Percentiles rank a stretch among this genome's conserved stretches.
These are phyloP conservation scores for Casuarina glauca DNA, from an alignment of 306 rosid species.

Conservation along the genomic window DNA sequence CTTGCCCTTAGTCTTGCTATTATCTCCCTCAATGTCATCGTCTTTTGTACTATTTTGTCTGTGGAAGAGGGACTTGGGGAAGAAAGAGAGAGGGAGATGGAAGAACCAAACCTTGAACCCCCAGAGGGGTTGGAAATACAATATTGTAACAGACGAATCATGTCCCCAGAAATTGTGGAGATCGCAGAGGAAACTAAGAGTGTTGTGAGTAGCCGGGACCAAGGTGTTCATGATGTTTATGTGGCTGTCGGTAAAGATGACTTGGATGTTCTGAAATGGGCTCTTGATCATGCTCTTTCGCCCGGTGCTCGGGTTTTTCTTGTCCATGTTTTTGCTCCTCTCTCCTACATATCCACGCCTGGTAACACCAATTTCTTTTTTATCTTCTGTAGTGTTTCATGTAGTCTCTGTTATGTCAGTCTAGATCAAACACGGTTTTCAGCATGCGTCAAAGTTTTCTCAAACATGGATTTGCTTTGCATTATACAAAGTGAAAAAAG, in stretches of 20 bases:
- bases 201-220: constrained; percentile 24
- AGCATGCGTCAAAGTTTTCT: too few species aligned
- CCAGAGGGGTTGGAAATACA: constrained; percentile 35
- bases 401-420: too few species aligned
- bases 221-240: constrained; percentile 55
- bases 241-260: constrained; percentile 80
- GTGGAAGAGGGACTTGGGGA: background rate
- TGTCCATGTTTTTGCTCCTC: constrained; percentile 66
- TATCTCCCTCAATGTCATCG: constrained; percentile 25
- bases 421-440: too few species aligned
- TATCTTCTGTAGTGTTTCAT: background rate
- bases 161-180: constrained; percentile 67
- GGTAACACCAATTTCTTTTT: constrained; percentile 38
- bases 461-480: too few species aligned
- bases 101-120: constrained; percentile 34
- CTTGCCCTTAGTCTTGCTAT: constrained; percentile 35
- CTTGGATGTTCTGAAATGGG: constrained; percentile 67
- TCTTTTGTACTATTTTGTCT: constrained; percentile 25
- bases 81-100: constrained; percentile 43
- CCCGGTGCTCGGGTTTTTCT: constrained; percentile 64
- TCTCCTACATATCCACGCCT: constrained; percentile 70
- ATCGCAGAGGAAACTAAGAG: constrained; percentile 49
- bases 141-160: constrained; percentile 18
- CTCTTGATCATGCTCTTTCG: constrained; percentile 61
- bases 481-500: too few species aligned